Evolutionary conservation across 169 alveolate genomes (phyloP).

Genomic region (Cystoisospora suis): DNA sequence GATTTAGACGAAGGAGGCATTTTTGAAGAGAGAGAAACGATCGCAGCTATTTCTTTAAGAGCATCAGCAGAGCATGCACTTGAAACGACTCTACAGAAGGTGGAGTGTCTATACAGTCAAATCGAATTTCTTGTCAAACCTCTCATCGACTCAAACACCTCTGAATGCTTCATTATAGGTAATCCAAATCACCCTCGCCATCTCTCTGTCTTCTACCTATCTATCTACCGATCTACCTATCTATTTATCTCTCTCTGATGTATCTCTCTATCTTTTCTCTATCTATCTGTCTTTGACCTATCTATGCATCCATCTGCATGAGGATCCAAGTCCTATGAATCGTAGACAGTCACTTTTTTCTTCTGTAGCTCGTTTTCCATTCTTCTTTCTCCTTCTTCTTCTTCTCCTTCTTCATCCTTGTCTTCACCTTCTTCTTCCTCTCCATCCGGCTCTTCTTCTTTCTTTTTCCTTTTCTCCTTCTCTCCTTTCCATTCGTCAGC

Average conservation of each 20-base stretch:
- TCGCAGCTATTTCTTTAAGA: constrained; percentile 78
- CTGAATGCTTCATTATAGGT: constrained; percentile 81
- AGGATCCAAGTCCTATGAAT: not conserved
- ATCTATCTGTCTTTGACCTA: not conserved
- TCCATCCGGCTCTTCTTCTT: not conserved
- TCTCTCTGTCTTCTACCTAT: not conserved
- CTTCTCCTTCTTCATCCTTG: not conserved
- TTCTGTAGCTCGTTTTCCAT: not conserved
- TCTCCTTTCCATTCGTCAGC: not conserved
- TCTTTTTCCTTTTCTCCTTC: not conserved
- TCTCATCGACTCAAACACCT: constrained; percentile 76
- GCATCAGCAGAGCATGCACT: constrained; percentile 82
- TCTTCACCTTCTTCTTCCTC: not conserved
- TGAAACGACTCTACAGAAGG: constrained; percentile 75
- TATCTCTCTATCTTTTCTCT: not conserved
- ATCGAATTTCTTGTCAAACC: constrained; percentile 77
- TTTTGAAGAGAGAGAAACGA: constrained; percentile 64
- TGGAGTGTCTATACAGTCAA: constrained; percentile 82
- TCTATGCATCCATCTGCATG: not conserved
- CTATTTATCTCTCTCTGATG: not conserved
- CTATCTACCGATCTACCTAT: not conserved
- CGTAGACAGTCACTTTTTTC: not conserved
- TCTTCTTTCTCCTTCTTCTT: not conserved
- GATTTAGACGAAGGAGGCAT: constrained; percentile 69
- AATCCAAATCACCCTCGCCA: constrained; percentile 67